Evolutionary conservation across 169 alveolate species (phyloP), one percentile per base, ranked within the genome.

Genomic region (Plasmodium gallinaceum): DNA sequence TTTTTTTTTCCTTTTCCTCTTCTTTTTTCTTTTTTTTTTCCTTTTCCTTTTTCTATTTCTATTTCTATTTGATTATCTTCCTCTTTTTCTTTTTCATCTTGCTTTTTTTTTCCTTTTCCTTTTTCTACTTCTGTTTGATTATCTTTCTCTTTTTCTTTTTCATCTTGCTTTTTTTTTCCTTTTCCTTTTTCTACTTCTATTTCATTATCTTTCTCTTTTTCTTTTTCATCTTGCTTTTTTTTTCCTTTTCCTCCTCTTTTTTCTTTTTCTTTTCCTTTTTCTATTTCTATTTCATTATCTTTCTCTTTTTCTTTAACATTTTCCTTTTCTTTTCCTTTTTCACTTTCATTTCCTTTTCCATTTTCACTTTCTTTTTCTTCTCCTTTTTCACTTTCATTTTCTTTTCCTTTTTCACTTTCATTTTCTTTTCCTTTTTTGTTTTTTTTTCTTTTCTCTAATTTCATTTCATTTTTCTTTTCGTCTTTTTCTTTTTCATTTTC

Each of bases 181-280:
- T 12, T 32, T 10, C 14, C 74, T n/a, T 37, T 24, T 5, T 14
- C 12, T 32, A 5, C 14, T 10, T 65, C 39, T 65, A 6, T 18
- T n/a, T 32, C 32, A 32, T n/a, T 37, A 10, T 45, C 62, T 9
- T 20, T 7, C 18, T 37, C 22, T 5, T 7, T 10, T 24, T 64
- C 9, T 26, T 52, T 5, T 6, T 8, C 0, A 9, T 26, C 0
- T 26, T 52, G 0, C n/a, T 7, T 61, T 18, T 14, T 12, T 20
- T 57, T 54, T 57, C 48, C 64, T 7, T 42, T 9, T 61, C 57
- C 18, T 7, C 14, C 42, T 57, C 14, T 46, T 48, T 42, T 20
- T 78, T 58, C 42, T 64, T 12, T 75, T 32, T 46, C 46, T 24
- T 46, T 57, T 48, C 22, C 45, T 54, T 80, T 78, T 70, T n/a